Conservation (phyloP, 202 grass and related monocot species). For the Schoenoplectus triqueter region DNA sequence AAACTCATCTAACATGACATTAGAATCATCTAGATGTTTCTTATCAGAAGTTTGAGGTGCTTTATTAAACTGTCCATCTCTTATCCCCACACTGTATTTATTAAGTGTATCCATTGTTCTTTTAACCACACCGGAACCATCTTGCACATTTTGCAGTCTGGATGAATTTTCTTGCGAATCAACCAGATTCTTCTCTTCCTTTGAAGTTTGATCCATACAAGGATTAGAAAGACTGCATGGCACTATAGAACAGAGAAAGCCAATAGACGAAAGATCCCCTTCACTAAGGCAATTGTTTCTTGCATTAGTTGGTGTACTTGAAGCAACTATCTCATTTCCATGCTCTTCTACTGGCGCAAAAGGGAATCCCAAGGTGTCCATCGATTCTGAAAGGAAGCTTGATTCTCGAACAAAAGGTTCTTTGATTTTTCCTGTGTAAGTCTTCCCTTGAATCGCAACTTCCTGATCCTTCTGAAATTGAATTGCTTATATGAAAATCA, state of each 20-base stretch:
- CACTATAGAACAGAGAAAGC: slow-evolving; percentile 81
- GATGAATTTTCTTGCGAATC: slow-evolving; percentile 33
- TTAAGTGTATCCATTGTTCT: slow-evolving; percentile 52
- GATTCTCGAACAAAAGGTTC: slow-evolving; percentile 58
- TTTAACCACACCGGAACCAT: slow-evolving; percentile 33
- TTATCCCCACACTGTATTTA: slow-evolving; percentile 53
- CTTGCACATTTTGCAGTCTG: slow-evolving; percentile 34
- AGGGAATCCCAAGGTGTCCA: slow-evolving; percentile 44
- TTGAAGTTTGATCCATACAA: slow-evolving; percentile 38
- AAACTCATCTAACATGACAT: slow-evolving; percentile 46
- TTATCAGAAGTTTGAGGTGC: slow-evolving; percentile 53
- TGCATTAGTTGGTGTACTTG: slow-evolving; percentile 53
- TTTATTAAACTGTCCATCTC: slow-evolving; percentile 33
- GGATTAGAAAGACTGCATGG: slow-evolving; percentile 76
- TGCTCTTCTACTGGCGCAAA: slow-evolving; percentile 45
- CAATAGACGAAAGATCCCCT: slow-evolving; percentile 48
- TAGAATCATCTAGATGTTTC: slow-evolving; percentile 54
- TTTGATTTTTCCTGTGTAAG: slow-evolving; percentile 55
- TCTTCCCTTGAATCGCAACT: slow-evolving; percentile 40
- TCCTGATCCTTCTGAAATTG: slow-evolving; percentile 53
- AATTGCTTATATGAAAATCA: slow-evolving; percentile 37
- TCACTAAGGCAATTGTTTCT: slow-evolving; percentile 18
- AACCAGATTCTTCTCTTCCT: slow-evolving; percentile 40
- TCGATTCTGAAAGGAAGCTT: slow-evolving; percentile 95
- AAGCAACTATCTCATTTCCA: slow-evolving; percentile 61